Evolutionary conservation across 108 stramenopile genomes (phyloP), one percentile per base, ranked within the genome.

Genomic region (Cyclotella distinguenda): DNA sequence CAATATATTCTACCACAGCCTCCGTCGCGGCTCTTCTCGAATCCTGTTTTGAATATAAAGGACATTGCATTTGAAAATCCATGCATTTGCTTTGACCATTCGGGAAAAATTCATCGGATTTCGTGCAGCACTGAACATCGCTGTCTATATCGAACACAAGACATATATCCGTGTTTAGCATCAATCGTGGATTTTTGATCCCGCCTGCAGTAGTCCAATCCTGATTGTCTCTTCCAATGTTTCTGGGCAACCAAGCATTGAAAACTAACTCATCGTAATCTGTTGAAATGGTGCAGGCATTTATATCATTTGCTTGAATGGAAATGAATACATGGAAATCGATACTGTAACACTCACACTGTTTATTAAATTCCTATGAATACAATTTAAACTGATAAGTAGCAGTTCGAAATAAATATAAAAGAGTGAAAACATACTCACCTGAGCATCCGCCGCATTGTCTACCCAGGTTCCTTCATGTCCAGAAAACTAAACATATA

Each of bases 161-260:
- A 26, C 76, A 77, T 1, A 77, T 59, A 57, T 77, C 76, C 9
- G 76, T 77, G 35, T 77, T 71, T 0, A 77, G 62, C 76, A 77
- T 77, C 64, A 77, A 40, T 23, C 69, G 21, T 1, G 43, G 25
- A 44, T 44, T 54, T 12, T 64, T 64, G 26, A 26, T 25, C n/a
- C 56, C 44, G 15, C 40, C 21, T 31, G 70, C 76, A 12, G 49
- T 66, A 16, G 76, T 77, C 70, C 70, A 77, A 42, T 77, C 76
- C 34, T 57, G 47, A 4, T 18, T 60, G 26, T 28, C 0, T 21
- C 23, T 9, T 1, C 66, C 74, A 15, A 62, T 35, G 52, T 74
- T 74, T 45, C 70, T 65, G 11, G 76, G 76, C 26, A 55, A 50
- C 76, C 76, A 77, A 19, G 55, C 38, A 35, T 67, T 56, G 12